These are phyloP conservation scores for Apostasia ramifera DNA, from an alignment of 106 monocot genomes.

Conservation along the genomic window DNA sequence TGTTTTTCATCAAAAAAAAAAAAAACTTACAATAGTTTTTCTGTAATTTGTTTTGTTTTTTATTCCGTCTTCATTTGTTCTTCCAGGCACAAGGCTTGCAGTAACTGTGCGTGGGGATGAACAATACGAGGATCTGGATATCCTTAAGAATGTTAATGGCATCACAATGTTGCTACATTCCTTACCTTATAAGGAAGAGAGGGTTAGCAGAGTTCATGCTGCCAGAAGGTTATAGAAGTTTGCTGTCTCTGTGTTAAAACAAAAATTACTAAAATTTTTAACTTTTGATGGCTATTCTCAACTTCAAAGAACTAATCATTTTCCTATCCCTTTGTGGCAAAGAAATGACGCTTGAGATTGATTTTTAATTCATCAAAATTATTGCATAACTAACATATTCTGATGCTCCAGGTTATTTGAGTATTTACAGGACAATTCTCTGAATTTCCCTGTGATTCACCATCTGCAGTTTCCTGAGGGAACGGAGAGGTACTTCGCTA, in stretches of 20 bases:
- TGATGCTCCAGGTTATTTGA: conserved; percentile 69
- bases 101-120: conserved; percentile 90
- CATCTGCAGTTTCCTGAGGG: conserved; percentile 73
- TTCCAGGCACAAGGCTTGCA: conserved; percentile 76
- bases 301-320: no score
- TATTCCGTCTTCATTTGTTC: background rate
- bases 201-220: conserved; percentile 80
- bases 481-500: conserved; percentile 34
- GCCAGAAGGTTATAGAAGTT: conserved; percentile 63
- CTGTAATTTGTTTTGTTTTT: background rate
- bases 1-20: background rate
- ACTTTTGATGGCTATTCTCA: no score
- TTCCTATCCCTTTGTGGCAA: no score
- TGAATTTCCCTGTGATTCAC: conserved; percentile 90
- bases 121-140: conserved; percentile 70
- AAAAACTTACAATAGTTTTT: background rate
- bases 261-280: no score
- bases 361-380: no score
- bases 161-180: conserved; percentile 89
- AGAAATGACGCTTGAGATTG: no score
- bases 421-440: conserved; percentile 55
- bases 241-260: background rate
- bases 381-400: background rate
- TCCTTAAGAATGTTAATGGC: conserved; percentile 56
- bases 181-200: conserved; percentile 61